Evolutionary conservation across 805 yeast species (phyloP).

Genomic region (Diddensiella santjacobensis): DNA sequence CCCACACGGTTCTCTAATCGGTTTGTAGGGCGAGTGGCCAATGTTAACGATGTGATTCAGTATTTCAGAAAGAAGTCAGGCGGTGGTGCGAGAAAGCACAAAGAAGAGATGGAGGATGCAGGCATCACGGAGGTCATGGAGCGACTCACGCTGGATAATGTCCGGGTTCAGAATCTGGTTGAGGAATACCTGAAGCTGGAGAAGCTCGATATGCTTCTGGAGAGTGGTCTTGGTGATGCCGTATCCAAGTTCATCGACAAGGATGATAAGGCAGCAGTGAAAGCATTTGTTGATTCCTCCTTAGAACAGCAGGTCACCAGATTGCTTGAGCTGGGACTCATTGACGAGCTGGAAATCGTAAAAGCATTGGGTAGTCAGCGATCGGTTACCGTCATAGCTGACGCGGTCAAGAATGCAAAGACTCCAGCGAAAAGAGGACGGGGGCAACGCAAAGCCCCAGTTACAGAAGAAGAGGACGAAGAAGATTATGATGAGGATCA

Average conservation of each 20-base stretch:
- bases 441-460: not conserved
- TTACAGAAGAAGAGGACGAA: not conserved
- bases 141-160: slow-evolving; percentile 34
- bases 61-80: slow-evolving; percentile 52
- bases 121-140: not conserved
- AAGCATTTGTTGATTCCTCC: slow-evolving; percentile 37
- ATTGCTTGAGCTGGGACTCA: slow-evolving; percentile 22
- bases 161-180: slow-evolving; percentile 61
- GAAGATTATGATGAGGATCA: not conserved
- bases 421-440: not conserved
- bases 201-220: slow-evolving; percentile 66
- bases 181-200: slow-evolving; percentile 59
- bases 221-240: slow-evolving; percentile 68
- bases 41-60: slow-evolving; percentile 78
- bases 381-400: too few species aligned
- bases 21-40: slow-evolving; percentile 89
- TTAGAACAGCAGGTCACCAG: slow-evolving; percentile 26
- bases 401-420: not conserved
- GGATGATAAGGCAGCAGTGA: slow-evolving; percentile 73
- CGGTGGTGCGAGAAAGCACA: slow-evolving; percentile 1
- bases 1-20: slow-evolving; percentile 83
- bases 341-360: slow-evolving; percentile 11
- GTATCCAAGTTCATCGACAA: slow-evolving; percentile 70
- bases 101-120: not conserved
- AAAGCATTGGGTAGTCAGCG: slow-evolving; percentile 10